phyloP scores from a whole-genome alignment of 805 yeast genomes.

The Candida berthetii region DNA sequence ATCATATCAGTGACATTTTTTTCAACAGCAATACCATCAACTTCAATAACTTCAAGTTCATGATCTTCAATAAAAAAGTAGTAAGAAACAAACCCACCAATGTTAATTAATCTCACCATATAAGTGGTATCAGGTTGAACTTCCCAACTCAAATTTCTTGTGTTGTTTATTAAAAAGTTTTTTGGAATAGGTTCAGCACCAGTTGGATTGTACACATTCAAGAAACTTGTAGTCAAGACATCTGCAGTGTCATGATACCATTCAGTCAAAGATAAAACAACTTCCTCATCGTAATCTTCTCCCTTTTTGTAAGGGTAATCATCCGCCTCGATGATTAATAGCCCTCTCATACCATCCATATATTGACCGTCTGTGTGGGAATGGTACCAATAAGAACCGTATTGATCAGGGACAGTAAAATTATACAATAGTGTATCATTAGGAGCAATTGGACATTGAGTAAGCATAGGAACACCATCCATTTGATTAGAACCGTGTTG shows the following conservation, averaged over 20 bases:
- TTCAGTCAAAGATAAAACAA: constrained; percentile 65
- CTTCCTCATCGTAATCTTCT: constrained; percentile 71
- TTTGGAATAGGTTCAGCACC: constrained; percentile 99
- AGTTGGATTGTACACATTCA: constrained; percentile 80
- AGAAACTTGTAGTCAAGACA: constrained; percentile 46
- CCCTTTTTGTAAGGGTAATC: constrained; percentile 47
- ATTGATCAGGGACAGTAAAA: constrained; percentile 77
- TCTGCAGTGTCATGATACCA: constrained; percentile 73
- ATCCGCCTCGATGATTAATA: constrained; percentile 64
- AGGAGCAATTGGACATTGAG: constrained; percentile 91
- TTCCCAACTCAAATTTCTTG: constrained; percentile 67
- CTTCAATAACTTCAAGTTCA: constrained; percentile 77
- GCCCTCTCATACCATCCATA: constrained; percentile 88
- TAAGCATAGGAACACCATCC: constrained; percentile 92
- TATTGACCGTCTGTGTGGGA: constrained; percentile 88
- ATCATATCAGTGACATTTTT: constrained; percentile 62
- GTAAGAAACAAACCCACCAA: constrained; percentile 90
- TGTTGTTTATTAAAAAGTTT: constrained; percentile 70
- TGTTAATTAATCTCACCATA: constrained; percentile 70
- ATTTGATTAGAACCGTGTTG: constrained; percentile 61
- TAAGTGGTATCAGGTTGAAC: constrained; percentile 87
- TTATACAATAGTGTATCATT: constrained; percentile 72
- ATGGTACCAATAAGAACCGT: constrained; percentile 96
- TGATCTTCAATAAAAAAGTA: constrained; percentile 88
- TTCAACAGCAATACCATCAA: constrained; percentile 87